A percentile compares a stretch with the other conserved stretches of the same genome.
Conservation (phyloP, 352 stramenopile species). For the Globisporangium viniferum region DNA sequence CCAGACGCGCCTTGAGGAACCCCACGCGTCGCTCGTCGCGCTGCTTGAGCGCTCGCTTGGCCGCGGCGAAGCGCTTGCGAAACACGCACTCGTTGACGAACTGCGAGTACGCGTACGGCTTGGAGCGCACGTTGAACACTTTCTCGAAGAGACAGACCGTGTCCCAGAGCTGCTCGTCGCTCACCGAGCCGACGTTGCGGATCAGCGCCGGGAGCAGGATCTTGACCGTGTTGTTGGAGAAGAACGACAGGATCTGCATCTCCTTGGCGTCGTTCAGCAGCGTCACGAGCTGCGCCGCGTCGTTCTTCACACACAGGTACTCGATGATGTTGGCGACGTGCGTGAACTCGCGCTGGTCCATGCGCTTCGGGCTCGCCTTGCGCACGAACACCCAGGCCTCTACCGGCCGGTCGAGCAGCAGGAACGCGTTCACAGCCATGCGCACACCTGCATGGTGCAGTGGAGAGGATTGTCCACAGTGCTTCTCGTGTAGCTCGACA, state of each 20-base stretch:
- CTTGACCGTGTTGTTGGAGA: conserved; percentile 39
- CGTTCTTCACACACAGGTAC: conserved; percentile 39
- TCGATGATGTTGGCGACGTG: conserved; percentile 42
- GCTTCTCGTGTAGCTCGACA: conserved; percentile 31
- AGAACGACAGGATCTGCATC: conserved; percentile 22
- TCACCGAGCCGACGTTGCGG: conserved; percentile 25
- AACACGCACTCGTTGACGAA: conserved; percentile 44
- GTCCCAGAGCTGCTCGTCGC: conserved; percentile 35
- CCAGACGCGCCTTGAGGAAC: conserved; percentile 25
- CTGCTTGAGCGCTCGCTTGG: conserved; percentile 30
- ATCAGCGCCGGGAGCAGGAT: conserved; percentile 38
- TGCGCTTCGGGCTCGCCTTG: conserved; percentile 19
- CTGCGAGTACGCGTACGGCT: conserved; percentile 30
- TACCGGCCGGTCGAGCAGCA: conserved; percentile 43
- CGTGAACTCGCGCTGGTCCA: conserved; percentile 24
- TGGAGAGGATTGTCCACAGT: conserved; percentile 12
- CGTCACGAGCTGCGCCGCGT: conserved; percentile 26
- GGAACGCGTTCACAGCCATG: conserved; percentile 51
- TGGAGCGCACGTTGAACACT: conserved; percentile 34
- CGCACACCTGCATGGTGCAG: conserved; percentile 40
- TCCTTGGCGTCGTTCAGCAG: conserved; percentile 36
- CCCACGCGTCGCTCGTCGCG: conserved; percentile 21
- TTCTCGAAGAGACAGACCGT: conserved; percentile 26
- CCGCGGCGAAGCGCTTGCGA: conserved; percentile 23
- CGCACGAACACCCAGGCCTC: conserved; percentile 42